These are phyloP conservation scores for Quambalaria eucalypti DNA, from an alignment of 1,284 basidiomycete species.

Conservation along the genomic window DNA sequence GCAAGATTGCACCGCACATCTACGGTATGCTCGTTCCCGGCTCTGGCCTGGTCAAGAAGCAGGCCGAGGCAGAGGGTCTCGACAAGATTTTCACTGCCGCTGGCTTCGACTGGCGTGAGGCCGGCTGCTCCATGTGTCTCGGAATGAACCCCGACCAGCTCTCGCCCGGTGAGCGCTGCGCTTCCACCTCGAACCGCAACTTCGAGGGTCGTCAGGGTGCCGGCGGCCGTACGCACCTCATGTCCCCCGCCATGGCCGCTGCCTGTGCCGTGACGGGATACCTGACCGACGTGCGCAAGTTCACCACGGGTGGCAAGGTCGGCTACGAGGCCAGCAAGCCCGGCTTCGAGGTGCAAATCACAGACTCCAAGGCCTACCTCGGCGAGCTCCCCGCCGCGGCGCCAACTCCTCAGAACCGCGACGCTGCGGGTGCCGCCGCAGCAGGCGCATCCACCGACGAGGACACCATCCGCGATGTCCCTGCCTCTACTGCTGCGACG, in stretches of 20 bases:
- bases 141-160: slow-evolving; percentile 47
- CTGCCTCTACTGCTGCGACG: slow-evolving; percentile 6
- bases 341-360: slow-evolving; percentile 28
- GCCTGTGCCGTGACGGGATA: slow-evolving; percentile 43
- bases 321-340: slow-evolving; percentile 27
- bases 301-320: slow-evolving; percentile 18
- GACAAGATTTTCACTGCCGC: slow-evolving; percentile 45
- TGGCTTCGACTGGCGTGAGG: slow-evolving; percentile 46
- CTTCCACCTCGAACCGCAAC: slow-evolving; percentile 47
- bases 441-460: slow-evolving; percentile 21
- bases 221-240: slow-evolving; percentile 43
- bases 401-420: slow-evolving; percentile 10
- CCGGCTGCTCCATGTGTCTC: slow-evolving; percentile 46
- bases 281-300: slow-evolving; percentile 44
- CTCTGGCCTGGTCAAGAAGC: slow-evolving; percentile 44
- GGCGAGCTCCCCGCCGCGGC: slow-evolving; percentile 15
- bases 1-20: slow-evolving; percentile 33
- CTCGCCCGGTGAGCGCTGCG: slow-evolving; percentile 42
- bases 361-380: slow-evolving; percentile 36
- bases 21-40: slow-evolving; percentile 46
- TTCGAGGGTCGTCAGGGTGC: slow-evolving; percentile 45
- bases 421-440: not conserved
- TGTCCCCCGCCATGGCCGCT: slow-evolving; percentile 45
- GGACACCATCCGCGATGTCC: slow-evolving; percentile 26
- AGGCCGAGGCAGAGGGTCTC: slow-evolving; percentile 45